A percentile compares a stretch with the other conserved stretches of the same genome.
Conservation (phyloP, 2,329 filamentous ascomycete genomes). For the Diaporthe sp. region DNA sequence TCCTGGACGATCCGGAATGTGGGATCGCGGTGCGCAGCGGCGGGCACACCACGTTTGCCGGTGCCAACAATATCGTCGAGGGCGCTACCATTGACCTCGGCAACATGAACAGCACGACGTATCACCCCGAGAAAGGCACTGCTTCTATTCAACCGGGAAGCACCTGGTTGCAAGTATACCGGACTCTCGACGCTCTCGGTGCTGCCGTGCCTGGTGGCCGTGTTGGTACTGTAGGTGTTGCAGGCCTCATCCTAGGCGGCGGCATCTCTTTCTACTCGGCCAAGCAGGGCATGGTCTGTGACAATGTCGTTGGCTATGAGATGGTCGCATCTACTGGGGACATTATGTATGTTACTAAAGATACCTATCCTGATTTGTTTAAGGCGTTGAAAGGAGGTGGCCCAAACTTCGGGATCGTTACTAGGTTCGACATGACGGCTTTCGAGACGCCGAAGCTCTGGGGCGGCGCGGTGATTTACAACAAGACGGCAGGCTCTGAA, state of each 20-base stretch:
- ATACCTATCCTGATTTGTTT: not conserved
- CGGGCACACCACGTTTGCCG: slow-evolving; percentile 2
- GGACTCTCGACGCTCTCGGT: not conserved
- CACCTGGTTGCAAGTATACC: slow-evolving; percentile 4
- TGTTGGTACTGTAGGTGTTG: slow-evolving; percentile 5
- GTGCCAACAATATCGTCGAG: slow-evolving; percentile 5
- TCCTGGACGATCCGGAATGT: not conserved
- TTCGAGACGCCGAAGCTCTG: not conserved
- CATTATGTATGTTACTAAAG: not conserved
- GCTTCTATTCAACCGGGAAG: slow-evolving; percentile 2
- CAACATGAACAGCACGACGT: not conserved
- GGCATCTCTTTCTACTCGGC: slow-evolving; percentile 21
- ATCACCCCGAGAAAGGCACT: not conserved
- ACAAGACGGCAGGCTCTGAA: not conserved
- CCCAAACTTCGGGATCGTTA: slow-evolving; percentile 8
- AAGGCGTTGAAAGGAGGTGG: not conserved
- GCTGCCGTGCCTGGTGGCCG: slow-evolving; percentile 11
- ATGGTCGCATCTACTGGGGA: not conserved
- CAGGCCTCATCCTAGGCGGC: slow-evolving; percentile 1
- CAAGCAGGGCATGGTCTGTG: not conserved
- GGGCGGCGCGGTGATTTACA: not conserved
- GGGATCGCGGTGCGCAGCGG: slow-evolving; percentile 8
- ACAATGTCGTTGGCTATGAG: not conserved
- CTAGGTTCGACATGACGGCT: not conserved
- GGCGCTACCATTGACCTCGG: slow-evolving; percentile 18